phyloP scores from a whole-genome alignment of 805 yeast species.

The Candida nemodendra region DNA sequence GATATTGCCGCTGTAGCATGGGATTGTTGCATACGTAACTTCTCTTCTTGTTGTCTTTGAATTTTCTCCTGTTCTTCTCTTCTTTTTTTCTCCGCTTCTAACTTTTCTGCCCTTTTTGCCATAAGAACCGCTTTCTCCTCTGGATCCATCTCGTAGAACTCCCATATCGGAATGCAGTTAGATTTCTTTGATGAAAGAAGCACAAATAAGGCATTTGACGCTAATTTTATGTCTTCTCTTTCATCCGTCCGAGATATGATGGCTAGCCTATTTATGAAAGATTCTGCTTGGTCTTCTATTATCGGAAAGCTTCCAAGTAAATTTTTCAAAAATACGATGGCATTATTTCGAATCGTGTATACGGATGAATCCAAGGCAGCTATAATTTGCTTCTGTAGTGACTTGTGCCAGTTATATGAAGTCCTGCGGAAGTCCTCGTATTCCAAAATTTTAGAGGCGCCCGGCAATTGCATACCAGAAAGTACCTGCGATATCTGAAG shows the following conservation, averaged over 20 bases:
- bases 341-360: conserved; percentile 78
- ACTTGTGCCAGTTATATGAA: conserved; percentile 56
- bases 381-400: conserved; percentile 43
- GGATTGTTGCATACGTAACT: conserved; percentile 12
- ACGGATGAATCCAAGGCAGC: conserved; percentile 48
- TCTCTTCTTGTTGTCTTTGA: conserved; percentile 18
- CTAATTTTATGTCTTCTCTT: conserved; percentile 78
- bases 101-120: conserved; percentile 20
- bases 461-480: conserved; percentile 20
- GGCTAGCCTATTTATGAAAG: conserved; percentile 46
- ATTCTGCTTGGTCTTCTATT: conserved; percentile 63
- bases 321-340: conserved; percentile 73
- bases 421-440: conserved; percentile 38
- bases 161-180: conserved; percentile 53
- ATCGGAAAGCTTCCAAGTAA: conserved; percentile 60
- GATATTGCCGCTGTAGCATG: conserved; percentile 7
- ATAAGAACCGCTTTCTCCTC: conserved; percentile 37
- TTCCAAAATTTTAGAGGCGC: conserved; percentile 21
- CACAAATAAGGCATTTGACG: conserved; percentile 71
- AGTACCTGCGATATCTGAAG: not conserved
- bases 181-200: conserved; percentile 56
- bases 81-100: conserved; percentile 18
- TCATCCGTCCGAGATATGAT: conserved; percentile 49
- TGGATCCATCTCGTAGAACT: conserved; percentile 50
- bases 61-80: conserved; percentile 18